Conservation (phyloP, 768 basidiomycete genomes). For the Trametes gibbosa region DNA sequence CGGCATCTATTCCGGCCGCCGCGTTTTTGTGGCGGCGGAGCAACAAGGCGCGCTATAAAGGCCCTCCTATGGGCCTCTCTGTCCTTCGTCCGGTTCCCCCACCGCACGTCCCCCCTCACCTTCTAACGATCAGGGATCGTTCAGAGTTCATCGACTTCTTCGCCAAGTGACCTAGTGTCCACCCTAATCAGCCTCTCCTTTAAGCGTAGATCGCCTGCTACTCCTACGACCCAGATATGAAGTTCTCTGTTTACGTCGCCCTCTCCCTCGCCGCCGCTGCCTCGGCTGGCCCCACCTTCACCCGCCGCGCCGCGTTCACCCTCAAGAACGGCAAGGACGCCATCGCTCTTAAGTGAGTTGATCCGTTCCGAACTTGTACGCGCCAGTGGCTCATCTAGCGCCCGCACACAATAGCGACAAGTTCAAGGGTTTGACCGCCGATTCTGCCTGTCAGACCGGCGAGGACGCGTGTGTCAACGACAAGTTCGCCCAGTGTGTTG, state of each 20-base stretch:
- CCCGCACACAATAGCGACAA: conserved; percentile 26
- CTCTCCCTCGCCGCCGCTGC: conserved; percentile 28
- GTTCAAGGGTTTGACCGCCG: conserved; percentile 46
- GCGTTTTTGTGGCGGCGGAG: conserved; percentile 4
- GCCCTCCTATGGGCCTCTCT: not conserved
- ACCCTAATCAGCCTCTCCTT: conserved; percentile 7
- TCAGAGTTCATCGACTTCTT: conserved; percentile 14
- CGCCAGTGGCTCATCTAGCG: not conserved
- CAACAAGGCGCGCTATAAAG: conserved; percentile 8
- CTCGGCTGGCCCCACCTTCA: conserved; percentile 22
- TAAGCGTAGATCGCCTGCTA: conserved; percentile 17
- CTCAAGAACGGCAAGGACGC: conserved; percentile 31
- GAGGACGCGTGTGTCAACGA: conserved; percentile 47
- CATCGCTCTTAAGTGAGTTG: conserved; percentile 28
- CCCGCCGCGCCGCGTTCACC: conserved; percentile 17
- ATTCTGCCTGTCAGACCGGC: conserved; percentile 44
- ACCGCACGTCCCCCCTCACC: conserved; percentile 5
- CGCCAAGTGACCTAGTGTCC: conserved; percentile 18
- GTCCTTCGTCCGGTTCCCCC: conserved; percentile 15
- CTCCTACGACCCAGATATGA: conserved; percentile 31
- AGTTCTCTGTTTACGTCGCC: conserved; percentile 38
- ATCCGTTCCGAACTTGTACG: not conserved
- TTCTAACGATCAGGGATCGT: conserved; percentile 20
- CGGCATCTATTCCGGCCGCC: conserved; percentile 7
- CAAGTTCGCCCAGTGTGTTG: conserved; percentile 56